Conservation (phyloP, 305 asterid species). For the Fraxinus nigra region DNA sequence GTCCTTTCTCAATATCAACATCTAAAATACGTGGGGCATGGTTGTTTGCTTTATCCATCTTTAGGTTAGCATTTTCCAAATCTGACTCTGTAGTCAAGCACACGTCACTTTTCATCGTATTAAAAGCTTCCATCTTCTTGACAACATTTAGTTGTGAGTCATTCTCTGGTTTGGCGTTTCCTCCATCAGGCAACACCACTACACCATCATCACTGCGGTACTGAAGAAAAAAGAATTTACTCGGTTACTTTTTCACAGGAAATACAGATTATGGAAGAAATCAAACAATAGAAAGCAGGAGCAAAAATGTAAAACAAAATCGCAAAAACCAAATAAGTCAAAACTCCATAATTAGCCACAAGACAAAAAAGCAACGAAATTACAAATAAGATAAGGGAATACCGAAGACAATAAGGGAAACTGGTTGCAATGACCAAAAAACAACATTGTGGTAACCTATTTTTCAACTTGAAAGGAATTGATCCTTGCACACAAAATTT, state of each 20-base stretch:
- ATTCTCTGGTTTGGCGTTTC: conserved; percentile 31
- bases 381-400: not conserved
- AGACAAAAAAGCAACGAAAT: not conserved
- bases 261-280: not conserved
- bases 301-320: conserved; percentile 1
- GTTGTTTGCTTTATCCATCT: conserved; percentile 10
- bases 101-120: conserved; percentile 36
- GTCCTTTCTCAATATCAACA: conserved; percentile 29
- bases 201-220: conserved; percentile 38
- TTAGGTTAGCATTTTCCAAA: conserved; percentile 27
- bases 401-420: not conserved
- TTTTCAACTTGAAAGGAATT: conserved; percentile 9
- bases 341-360: not conserved
- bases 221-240: conserved; percentile 33
- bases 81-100: conserved; percentile 38
- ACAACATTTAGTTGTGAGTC: conserved; percentile 28
- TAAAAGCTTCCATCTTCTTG: conserved; percentile 34
- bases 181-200: conserved; percentile 43
- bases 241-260: not conserved
- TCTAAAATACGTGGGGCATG: conserved; percentile 15
- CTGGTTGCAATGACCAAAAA: not conserved
- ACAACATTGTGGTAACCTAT: not conserved
- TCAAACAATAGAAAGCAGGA: conserved; percentile 9
- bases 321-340: not conserved
- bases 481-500: conserved; percentile 7